These are phyloP conservation scores for Gossypium thurberi DNA, from an alignment of 345 rosid genomes.

Conservation along the genomic window DNA sequence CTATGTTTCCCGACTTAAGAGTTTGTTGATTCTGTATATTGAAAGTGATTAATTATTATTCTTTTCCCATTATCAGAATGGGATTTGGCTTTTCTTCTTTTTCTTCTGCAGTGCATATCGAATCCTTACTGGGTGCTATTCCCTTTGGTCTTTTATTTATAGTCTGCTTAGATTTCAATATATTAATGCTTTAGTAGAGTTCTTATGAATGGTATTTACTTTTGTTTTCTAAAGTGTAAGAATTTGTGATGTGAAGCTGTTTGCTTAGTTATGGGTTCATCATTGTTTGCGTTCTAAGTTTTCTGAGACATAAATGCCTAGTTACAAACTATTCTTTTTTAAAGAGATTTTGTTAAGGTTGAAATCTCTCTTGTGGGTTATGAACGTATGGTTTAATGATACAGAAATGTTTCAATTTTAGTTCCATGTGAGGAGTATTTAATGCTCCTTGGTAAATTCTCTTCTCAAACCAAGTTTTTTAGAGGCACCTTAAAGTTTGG, in stretches of 20 bases:
- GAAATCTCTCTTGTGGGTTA: neutral
- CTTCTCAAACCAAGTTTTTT: neutral
- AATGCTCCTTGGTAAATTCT: neutral
- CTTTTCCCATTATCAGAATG: neutral
- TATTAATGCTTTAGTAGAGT: neutral
- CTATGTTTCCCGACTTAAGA: neutral
- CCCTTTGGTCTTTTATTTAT: neutral
- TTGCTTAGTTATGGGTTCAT: neutral
- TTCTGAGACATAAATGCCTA: neutral
- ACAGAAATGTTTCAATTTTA: neutral
- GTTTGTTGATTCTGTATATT: neutral
- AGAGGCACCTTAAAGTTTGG: neutral
- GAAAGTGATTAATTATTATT: neutral
- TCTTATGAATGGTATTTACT: neutral
- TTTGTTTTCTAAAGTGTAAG: neutral
- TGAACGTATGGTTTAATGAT: neutral
- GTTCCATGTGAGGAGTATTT: neutral
- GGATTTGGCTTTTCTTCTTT: constrained; percentile 13
- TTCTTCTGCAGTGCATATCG: neutral
- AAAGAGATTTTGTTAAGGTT: neutral
- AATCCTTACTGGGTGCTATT: neutral
- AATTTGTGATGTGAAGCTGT: neutral
- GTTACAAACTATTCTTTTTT: neutral
- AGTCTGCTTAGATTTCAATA: neutral
- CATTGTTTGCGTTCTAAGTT: neutral